Percentiles rank a stretch among this genome's conserved stretches.
These are phyloP conservation scores for Sclerotinia trifoliorum DNA, from an alignment of 2,329 filamentous ascomycete species.

Conservation along the genomic window DNA sequence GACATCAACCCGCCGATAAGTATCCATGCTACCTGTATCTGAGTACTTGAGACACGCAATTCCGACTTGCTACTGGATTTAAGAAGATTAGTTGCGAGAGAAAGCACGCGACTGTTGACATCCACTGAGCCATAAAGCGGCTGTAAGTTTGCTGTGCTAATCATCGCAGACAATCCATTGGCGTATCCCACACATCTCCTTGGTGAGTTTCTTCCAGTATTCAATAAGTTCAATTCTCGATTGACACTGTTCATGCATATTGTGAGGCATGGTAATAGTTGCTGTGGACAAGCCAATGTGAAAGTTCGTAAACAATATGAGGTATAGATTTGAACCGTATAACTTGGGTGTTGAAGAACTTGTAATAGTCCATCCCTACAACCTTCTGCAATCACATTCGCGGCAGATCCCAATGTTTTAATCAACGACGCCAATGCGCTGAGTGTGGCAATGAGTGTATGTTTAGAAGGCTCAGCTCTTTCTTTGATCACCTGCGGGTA, in stretches of 20 bases:
- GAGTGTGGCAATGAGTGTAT: conserved; percentile 75
- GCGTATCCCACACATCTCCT: conserved; percentile 86
- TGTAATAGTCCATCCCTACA: conserved; percentile 87
- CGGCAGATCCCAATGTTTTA: conserved; percentile 75
- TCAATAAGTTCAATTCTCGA: conserved; percentile 77
- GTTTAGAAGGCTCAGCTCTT: conserved; percentile 82
- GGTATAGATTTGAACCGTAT: conserved; percentile 89
- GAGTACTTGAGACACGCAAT: conserved; percentile 83
- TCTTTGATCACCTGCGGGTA: conserved; percentile 89
- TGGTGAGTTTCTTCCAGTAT: conserved; percentile 72
- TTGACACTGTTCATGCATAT: conserved; percentile 96
- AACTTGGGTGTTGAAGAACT: conserved; percentile 90
- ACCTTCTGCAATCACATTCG: conserved; percentile 73
- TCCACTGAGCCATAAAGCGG: conserved; percentile 94
- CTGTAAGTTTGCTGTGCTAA: conserved; percentile 84
- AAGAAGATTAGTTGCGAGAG: conserved; percentile 85
- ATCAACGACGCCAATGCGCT: conserved; percentile 79
- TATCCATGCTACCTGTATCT: conserved; percentile 97
- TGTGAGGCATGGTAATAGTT: conserved; percentile 85
- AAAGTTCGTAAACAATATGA: conserved; percentile 84
- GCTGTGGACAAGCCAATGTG: conserved; percentile 86
- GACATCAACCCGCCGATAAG: conserved; percentile 96
- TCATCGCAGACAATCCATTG: conserved; percentile 83
- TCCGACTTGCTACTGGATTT: conserved; percentile 93
- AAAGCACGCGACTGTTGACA: conserved; percentile 86